Conservation (phyloP, 192 early-diverging fungal species). For the Podila horticola region DNA sequence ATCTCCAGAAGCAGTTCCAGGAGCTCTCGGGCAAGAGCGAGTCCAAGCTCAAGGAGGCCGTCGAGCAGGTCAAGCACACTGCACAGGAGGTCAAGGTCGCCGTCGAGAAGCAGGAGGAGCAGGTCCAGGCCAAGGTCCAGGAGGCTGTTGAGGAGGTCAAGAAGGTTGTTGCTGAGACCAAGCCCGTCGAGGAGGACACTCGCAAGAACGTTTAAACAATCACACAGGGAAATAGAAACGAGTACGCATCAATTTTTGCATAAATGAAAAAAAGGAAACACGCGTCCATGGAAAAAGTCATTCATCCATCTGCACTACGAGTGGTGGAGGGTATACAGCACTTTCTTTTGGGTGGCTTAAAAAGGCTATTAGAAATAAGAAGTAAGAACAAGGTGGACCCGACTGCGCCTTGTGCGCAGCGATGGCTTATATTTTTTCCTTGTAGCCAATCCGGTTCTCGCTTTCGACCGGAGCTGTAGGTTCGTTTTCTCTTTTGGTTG, state of each 20-base stretch:
- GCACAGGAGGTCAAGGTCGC: slow-evolving; percentile 13
- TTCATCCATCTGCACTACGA: too few relatives aligned
- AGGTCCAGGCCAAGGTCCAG: slow-evolving; percentile 27
- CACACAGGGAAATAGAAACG: neutral
- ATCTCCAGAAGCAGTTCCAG: slow-evolving; percentile 48
- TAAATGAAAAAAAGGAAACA: neutral
- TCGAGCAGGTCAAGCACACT: slow-evolving; percentile 25
- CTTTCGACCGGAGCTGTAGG: too few relatives aligned
- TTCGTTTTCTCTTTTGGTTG: too few relatives aligned
- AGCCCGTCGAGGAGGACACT: slow-evolving; percentile 41
- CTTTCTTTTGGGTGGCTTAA: too few relatives aligned
- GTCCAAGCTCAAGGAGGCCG: slow-evolving; percentile 24
- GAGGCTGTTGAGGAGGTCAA: slow-evolving; percentile 37
- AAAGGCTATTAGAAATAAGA: too few relatives aligned
- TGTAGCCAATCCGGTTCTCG: too few relatives aligned
- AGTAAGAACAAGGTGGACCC: too few relatives aligned
- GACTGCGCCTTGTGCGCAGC: too few relatives aligned
- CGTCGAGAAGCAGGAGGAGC: slow-evolving; percentile 8
- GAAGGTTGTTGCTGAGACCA: slow-evolving; percentile 31
- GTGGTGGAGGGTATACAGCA: too few relatives aligned
- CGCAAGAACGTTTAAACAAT: slow-evolving; percentile 38
- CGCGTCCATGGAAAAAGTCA: too few relatives aligned
- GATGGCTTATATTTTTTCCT: too few relatives aligned
- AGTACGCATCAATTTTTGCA: neutral
- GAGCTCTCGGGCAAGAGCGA: slow-evolving; percentile 20